phyloP scores from a whole-genome alignment of 805 yeast genomes.

The Starmera caribaea region DNA sequence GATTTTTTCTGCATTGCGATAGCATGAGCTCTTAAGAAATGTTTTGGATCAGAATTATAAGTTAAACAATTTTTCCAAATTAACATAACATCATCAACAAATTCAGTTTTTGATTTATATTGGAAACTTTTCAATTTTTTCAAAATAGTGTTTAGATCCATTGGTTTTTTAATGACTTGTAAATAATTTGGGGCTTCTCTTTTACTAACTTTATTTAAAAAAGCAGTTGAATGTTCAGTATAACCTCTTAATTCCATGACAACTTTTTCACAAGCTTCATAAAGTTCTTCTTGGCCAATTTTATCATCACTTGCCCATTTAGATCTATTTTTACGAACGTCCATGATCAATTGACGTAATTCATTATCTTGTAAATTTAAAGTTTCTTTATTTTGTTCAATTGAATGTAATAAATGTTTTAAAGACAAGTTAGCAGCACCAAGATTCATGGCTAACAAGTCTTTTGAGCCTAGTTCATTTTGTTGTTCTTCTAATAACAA shows the following conservation, averaged over 20 bases:
- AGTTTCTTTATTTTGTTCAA: constrained; percentile 72
- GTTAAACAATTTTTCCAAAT: constrained; percentile 93
- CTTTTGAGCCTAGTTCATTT: constrained; percentile 13
- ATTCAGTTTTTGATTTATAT: constrained; percentile 75
- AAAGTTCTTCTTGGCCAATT: constrained; percentile 94
- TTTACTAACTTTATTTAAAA: constrained; percentile 90
- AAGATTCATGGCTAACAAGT: constrained; percentile 30
- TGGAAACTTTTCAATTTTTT: constrained; percentile 78
- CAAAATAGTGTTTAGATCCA: constrained; percentile 93
- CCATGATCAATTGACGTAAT: constrained; percentile 75
- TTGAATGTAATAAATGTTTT: constrained; percentile 69
- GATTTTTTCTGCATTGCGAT: constrained; percentile 93
- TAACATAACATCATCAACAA: constrained; percentile 90
- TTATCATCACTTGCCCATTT: constrained; percentile 97
- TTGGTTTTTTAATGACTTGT: constrained; percentile 80
- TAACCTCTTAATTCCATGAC: constrained; percentile 81
- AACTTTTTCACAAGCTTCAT: constrained; percentile 96
- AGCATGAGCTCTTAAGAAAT: constrained; percentile 85
- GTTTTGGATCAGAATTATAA: constrained; percentile 91
- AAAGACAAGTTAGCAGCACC: constrained; percentile 74
- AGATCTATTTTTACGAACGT: constrained; percentile 89
- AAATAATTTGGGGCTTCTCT: constrained; percentile 97
- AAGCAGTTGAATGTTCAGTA: constrained; percentile 95
- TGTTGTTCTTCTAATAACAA: constrained; percentile 30
- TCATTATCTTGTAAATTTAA: constrained; percentile 72